Evolutionary conservation across 345 rosid species (phyloP), one percentile per base, ranked within the genome.

Genomic region (Combretum micranthum): DNA sequence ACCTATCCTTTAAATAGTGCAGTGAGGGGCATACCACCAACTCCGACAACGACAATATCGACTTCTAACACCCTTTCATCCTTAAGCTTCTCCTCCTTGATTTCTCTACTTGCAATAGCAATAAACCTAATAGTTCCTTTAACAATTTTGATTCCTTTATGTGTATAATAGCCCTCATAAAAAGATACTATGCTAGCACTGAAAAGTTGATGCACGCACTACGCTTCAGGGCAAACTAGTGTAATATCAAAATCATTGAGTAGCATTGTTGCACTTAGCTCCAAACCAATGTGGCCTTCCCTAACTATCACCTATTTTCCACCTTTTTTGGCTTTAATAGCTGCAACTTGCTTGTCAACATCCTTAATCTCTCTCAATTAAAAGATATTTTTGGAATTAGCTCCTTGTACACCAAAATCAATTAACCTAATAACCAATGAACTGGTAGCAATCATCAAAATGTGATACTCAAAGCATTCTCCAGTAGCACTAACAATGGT

Each of bases 191-290:
- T 83, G 42, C 54, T 96, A 15, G 96, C 72, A 47, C 96, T 93
- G 76, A 89, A 93, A 60, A 93, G 99, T 62, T 97, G 80, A 67
- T 97, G 99, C 99, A 93, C 97, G 85, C 97, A 89, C 97, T 97
- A 93, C 48, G 96, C 97, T 68, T 87, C 97, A 10, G 99, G 99
- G 69, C 74, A 93, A 68, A 93, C 97, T 97, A 93, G 89, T 53
- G 70, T 84, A 70, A 89, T 96, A 60, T 93, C 96, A 37, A 84
- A 18, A 57, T 83, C 69, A 77, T 93, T 89, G 53, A 85, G 68
- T 66, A 42, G 83, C 69, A 87, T 48, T 12, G 75, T 94, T 55
- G 97, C 97, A 66, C 91, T 76, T 56, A 89, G 89, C 76, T 93
- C 99, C 64, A 89, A 97, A 59, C 99, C 99, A 56, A 89, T 89